phyloP scores from a whole-genome alignment of 768 basidiomycete species.

The Lepiota venenata region DNA sequence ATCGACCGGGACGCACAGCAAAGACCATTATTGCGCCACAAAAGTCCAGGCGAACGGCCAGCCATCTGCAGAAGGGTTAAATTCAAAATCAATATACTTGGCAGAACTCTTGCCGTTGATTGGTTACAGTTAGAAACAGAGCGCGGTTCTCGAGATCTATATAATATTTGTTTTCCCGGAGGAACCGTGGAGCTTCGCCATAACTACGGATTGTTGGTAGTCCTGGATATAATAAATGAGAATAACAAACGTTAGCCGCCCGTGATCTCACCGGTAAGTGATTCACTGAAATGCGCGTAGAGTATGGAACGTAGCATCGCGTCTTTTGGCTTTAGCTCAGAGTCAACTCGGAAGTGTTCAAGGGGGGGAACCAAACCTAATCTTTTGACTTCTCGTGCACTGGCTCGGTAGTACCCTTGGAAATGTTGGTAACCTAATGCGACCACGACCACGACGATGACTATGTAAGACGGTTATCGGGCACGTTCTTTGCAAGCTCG shows the following conservation, averaged over 20 bases:
- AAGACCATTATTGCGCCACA: constrained; percentile 60
- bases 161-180: constrained; percentile 58
- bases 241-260: not conserved
- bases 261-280: constrained; percentile 45
- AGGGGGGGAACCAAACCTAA: constrained; percentile 24
- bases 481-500: not conserved
- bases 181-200: constrained; percentile 58
- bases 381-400: constrained; percentile 69
- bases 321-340: constrained; percentile 34
- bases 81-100: not conserved
- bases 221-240: constrained; percentile 24
- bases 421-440: constrained; percentile 62
- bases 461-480: constrained; percentile 23
- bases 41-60: constrained; percentile 69
- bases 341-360: not conserved
- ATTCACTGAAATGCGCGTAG: constrained; percentile 78
- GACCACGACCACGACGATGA: constrained; percentile 52
- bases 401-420: constrained; percentile 65
- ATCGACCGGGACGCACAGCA: constrained; percentile 31
- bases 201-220: constrained; percentile 73
- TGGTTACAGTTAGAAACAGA: constrained; percentile 59
- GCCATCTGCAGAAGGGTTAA: constrained; percentile 41
- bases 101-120: constrained; percentile 45
- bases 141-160: constrained; percentile 77
- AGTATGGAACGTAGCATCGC: constrained; percentile 70